Conservation (phyloP, 176 grass and related monocot genomes). For the Paspalum vaginatum region DNA sequence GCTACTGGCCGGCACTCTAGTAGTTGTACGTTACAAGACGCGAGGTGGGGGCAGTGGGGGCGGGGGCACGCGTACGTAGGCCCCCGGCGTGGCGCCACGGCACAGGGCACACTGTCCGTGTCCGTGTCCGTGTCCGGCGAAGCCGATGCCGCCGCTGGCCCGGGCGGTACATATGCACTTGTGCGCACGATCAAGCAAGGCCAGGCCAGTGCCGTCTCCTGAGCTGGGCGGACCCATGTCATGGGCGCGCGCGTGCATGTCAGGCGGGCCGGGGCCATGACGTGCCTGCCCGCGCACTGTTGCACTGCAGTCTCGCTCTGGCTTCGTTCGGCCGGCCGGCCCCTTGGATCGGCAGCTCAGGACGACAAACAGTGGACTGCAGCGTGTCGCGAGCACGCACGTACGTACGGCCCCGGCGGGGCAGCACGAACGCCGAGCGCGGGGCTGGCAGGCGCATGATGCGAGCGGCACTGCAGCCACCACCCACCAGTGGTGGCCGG, state of each 20-base stretch:
- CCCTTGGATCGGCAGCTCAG: neutral
- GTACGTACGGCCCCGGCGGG: neutral
- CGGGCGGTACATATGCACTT: neutral
- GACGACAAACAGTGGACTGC: neutral
- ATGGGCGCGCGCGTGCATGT: neutral
- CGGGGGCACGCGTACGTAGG: neutral
- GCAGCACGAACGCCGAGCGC: slow-evolving; percentile 2
- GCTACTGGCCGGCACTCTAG: too few relatives aligned
- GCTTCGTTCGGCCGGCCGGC: too few relatives aligned
- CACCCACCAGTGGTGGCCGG: slow-evolving; percentile 1
- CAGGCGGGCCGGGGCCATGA: neutral
- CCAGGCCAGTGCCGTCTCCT: neutral
- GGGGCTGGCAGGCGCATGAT: neutral
- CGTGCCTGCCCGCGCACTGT: neutral
- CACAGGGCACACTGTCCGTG: slow-evolving; percentile 8
- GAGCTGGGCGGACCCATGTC: neutral
- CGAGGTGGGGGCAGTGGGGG: neutral
- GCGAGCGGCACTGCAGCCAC: neutral
- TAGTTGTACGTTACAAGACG: neutral
- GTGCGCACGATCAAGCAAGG: neutral
- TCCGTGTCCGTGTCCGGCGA: neutral
- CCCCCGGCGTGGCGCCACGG: neutral
- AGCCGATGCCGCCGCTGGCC: neutral
- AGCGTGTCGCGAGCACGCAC: slow-evolving; percentile 11
- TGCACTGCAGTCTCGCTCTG: neutral